These are phyloP conservation scores for Cladophialophora bantiana DNA, from an alignment of 2,329 filamentous ascomycete species.

Conservation along the genomic window DNA sequence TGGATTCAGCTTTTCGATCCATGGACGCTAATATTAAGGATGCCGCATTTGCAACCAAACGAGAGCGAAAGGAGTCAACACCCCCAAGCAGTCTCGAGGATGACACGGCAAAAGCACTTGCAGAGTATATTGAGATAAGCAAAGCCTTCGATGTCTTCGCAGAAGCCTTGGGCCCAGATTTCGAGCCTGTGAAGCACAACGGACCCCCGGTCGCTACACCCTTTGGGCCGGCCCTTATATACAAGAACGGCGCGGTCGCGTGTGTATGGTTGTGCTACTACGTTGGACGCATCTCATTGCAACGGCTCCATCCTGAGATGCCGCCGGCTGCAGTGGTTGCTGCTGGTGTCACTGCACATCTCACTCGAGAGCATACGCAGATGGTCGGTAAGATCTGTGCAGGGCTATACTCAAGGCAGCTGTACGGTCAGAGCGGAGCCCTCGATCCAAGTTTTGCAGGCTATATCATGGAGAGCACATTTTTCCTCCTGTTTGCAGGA, in stretches of 20 bases:
- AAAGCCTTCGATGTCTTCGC: conserved; percentile 55
- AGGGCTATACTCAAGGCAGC: conserved; percentile 59
- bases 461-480: conserved; percentile 80
- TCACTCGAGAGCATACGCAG: conserved; percentile 74
- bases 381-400: conserved; percentile 81
- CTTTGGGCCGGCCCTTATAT: conserved; percentile 82
- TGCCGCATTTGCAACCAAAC: conserved; percentile 40
- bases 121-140: conserved; percentile 72
- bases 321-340: conserved; percentile 89
- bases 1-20: conserved; percentile 62
- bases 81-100: conserved; percentile 61
- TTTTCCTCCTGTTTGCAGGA: conserved; percentile 85
- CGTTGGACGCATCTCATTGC: conserved; percentile 81
- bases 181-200: conserved; percentile 75
- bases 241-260: conserved; percentile 85
- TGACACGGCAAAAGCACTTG: conserved; percentile 72
- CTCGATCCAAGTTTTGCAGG: conserved; percentile 81
- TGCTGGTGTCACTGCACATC: conserved; percentile 75
- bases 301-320: conserved; percentile 86
- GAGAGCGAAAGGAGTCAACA: conserved; percentile 42
- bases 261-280: conserved; percentile 88
- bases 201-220: conserved; percentile 69
- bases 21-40: conserved; percentile 52
- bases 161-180: conserved; percentile 73
- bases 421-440: conserved; percentile 50